Percentiles rank a stretch among this genome's conserved stretches.
These are phyloP conservation scores for Elsinoe ampelina DNA, from an alignment of 2,329 filamentous ascomycete genomes.

Conservation along the genomic window DNA sequence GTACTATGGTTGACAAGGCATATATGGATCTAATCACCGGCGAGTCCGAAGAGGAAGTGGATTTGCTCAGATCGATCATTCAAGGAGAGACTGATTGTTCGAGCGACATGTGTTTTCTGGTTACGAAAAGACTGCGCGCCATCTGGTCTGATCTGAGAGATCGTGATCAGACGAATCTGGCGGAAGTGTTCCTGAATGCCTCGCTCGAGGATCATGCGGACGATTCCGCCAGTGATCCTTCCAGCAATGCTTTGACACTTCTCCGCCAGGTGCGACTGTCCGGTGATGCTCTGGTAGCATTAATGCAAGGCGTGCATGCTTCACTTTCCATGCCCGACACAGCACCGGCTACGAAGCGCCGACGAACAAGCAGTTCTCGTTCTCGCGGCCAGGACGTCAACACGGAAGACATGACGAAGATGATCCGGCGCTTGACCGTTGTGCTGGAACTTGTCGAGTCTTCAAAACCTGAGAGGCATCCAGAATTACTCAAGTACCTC, in stretches of 20 bases:
- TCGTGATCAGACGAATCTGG: conserved; percentile 50
- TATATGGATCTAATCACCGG: conserved; percentile 45
- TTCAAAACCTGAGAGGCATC: conserved; percentile 64
- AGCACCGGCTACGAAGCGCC: conserved; percentile 65
- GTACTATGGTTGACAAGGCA: conserved; percentile 42
- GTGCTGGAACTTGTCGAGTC: conserved; percentile 81
- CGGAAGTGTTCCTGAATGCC: conserved; percentile 54
- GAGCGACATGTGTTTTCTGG: conserved; percentile 50
- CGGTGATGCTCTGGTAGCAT: conserved; percentile 59
- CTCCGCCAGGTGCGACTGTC: conserved; percentile 65
- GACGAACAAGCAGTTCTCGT: conserved; percentile 67
- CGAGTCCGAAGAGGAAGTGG: conserved; percentile 49
- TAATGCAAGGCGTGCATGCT: conserved; percentile 65
- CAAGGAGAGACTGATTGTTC: conserved; percentile 31
- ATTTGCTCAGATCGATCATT: conserved; percentile 44
- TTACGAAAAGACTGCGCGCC: conserved; percentile 59
- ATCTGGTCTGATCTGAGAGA: conserved; percentile 67
- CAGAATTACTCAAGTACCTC: conserved; percentile 65
- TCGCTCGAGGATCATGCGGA: conserved; percentile 37
- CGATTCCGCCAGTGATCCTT: conserved; percentile 31
- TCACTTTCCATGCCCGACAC: conserved; percentile 63
- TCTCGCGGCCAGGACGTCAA: conserved; percentile 53
- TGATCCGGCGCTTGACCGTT: conserved; percentile 70
- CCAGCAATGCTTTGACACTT: conserved; percentile 56
- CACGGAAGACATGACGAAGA: conserved; percentile 55